Conservation (phyloP, 2,329 filamentous ascomycete genomes). For the Paramyrothecium sp. region DNA sequence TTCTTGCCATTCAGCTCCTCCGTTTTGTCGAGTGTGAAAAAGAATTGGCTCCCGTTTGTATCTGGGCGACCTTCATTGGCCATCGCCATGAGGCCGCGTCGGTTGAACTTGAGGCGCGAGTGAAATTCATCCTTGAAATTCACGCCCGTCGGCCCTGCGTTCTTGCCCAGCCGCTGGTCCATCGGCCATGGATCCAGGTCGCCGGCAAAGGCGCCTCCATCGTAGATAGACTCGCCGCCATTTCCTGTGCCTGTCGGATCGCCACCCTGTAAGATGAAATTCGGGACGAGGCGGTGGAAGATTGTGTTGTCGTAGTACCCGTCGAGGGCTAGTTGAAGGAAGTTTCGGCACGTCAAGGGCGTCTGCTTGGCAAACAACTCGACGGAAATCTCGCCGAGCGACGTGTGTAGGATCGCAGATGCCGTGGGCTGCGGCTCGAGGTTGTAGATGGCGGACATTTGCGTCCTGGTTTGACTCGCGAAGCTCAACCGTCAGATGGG, state of each 20-base stretch:
- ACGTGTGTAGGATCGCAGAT: slow-evolving; percentile 88
- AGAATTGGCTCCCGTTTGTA: slow-evolving; percentile 95
- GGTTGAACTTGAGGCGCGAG: slow-evolving; percentile 87
- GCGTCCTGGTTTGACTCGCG: background rate
- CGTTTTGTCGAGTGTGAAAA: slow-evolving; percentile 84
- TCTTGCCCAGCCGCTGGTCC: slow-evolving; percentile 61
- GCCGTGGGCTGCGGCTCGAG: slow-evolving; percentile 93
- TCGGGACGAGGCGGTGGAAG: slow-evolving; percentile 89
- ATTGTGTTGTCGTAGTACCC: slow-evolving; percentile 93
- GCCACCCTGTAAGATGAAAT: slow-evolving; percentile 91
- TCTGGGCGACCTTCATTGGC: slow-evolving; percentile 78
- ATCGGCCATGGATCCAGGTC: slow-evolving; percentile 72
- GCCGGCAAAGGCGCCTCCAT: slow-evolving; percentile 73
- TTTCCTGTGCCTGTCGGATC: slow-evolving; percentile 91
- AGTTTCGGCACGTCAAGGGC: slow-evolving; percentile 89
- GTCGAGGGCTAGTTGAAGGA: slow-evolving; percentile 90
- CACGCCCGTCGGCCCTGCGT: slow-evolving; percentile 57
- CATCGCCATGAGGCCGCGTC: slow-evolving; percentile 90
- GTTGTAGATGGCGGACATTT: slow-evolving; percentile 89
- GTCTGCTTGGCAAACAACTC: slow-evolving; percentile 95
- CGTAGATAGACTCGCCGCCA: slow-evolving; percentile 89
- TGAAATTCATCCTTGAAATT: slow-evolving; percentile 85
- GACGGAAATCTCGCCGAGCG: slow-evolving; percentile 81
- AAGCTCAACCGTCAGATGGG: background rate
- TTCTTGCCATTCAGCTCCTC: slow-evolving; percentile 87